phyloP scores from a whole-genome alignment of 2,329 filamentous ascomycete species.

The Xylaria sp. region DNA sequence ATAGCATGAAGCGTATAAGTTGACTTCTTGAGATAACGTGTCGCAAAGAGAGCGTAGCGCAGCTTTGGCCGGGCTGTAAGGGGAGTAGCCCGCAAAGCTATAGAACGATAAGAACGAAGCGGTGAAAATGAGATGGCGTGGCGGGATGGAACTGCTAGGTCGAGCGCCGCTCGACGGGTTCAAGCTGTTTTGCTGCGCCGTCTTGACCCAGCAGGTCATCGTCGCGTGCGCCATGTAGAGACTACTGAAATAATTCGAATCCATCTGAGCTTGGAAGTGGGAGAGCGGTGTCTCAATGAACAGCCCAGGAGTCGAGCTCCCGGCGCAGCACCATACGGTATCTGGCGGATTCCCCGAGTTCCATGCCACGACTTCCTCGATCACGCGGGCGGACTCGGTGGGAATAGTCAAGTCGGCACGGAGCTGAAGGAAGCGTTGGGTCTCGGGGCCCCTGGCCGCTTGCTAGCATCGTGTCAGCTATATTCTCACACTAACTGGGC shows the following conservation, averaged over 20 bases:
- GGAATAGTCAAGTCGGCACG: conserved; percentile 71
- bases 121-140: conserved; percentile 75
- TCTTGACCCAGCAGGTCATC: conserved; percentile 47
- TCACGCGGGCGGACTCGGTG: conserved; percentile 66
- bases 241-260: conserved; percentile 55
- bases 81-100: conserved; percentile 71
- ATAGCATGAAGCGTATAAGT: conserved; percentile 50
- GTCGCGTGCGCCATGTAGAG: conserved; percentile 54
- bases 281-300: conserved; percentile 53
- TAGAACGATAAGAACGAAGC: conserved; percentile 71
- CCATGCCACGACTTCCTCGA: conserved; percentile 70
- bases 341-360: conserved; percentile 67
- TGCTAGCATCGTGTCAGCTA: conserved; percentile 49
- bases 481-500: background rate
- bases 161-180: background rate
- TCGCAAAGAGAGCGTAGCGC: conserved; percentile 74
- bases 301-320: conserved; percentile 65
- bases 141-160: background rate
- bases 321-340: conserved; percentile 74
- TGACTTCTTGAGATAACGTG: conserved; percentile 69
- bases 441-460: conserved; percentile 60
- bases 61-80: conserved; percentile 74
- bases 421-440: conserved; percentile 72
- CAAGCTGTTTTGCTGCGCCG: conserved; percentile 2
- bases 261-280: conserved; percentile 52